These are phyloP conservation scores for Paracoccidioides brasiliensis DNA, from an alignment of 2,329 filamentous ascomycete species.

Conservation along the genomic window DNA sequence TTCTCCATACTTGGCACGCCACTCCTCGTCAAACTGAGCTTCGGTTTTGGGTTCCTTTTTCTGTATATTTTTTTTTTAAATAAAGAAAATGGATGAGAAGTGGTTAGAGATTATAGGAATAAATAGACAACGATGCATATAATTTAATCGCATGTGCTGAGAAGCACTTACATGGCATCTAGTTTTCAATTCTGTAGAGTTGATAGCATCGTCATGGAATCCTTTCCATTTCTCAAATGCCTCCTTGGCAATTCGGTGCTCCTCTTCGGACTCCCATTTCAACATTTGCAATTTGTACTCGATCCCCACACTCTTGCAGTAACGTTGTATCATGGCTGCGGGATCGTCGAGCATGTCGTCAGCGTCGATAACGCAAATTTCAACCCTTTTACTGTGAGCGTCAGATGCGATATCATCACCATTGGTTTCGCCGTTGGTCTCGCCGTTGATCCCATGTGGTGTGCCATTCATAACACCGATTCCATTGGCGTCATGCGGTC, in stretches of 20 bases:
- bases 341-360: constrained; percentile 88
- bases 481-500: constrained; percentile 46
- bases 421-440: constrained; percentile 14
- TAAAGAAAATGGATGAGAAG: background rate
- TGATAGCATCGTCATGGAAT: constrained; percentile 89
- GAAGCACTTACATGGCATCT: constrained; percentile 29
- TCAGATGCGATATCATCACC: constrained; percentile 3
- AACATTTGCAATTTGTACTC: constrained; percentile 69
- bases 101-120: background rate
- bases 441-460: constrained; percentile 17
- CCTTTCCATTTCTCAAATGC: constrained; percentile 95
- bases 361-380: constrained; percentile 80
- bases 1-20: constrained; percentile 48
- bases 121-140: background rate
- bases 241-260: constrained; percentile 52
- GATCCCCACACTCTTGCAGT: constrained; percentile 69
- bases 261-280: constrained; percentile 64
- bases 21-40: constrained; percentile 45
- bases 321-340: constrained; percentile 58
- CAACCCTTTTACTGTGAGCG: constrained; percentile 27
- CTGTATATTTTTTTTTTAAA: no score
- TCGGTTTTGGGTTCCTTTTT: constrained; percentile 32
- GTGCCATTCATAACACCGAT: constrained; percentile 18
- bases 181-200: constrained; percentile 62
- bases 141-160: background rate